phyloP scores from a whole-genome alignment of 352 stramenopile genomes.

The Phytophthora boehmeriae region DNA sequence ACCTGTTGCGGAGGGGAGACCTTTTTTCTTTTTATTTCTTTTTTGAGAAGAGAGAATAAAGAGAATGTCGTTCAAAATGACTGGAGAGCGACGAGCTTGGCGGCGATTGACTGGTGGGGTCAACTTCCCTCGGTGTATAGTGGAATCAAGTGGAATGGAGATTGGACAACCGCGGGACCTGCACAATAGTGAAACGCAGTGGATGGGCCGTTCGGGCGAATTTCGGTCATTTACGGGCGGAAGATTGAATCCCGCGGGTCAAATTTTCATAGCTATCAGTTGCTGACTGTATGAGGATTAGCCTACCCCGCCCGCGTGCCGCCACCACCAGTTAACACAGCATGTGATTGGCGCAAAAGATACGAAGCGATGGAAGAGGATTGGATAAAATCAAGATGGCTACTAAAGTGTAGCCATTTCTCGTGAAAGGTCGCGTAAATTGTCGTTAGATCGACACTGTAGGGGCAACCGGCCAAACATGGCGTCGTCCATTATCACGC shows the following conservation, averaged over 20 bases:
- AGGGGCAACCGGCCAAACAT: slow-evolving; percentile 24
- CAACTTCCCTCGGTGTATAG: no score
- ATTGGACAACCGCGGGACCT: no score
- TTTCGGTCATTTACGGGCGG: no score
- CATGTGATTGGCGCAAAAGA: no score
- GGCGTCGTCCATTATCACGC: slow-evolving; percentile 63
- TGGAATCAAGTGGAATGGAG: neutral
- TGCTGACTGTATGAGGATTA: no score
- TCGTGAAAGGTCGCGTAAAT: slow-evolving; percentile 21
- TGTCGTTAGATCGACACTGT: slow-evolving; percentile 1
- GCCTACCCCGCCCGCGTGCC: no score
- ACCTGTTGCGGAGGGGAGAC: slow-evolving; percentile 50
- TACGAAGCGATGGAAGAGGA: neutral
- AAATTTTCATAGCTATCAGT: no score
- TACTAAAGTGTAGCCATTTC: slow-evolving; percentile 23
- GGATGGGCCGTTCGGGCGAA: no score
- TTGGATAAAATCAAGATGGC: no score
- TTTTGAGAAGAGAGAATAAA: slow-evolving; percentile 90
- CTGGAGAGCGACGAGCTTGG: slow-evolving; percentile 20
- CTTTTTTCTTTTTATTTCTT: slow-evolving; percentile 87
- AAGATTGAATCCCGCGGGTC: no score
- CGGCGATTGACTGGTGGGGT: neutral
- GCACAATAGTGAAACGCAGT: no score
- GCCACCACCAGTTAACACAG: no score
- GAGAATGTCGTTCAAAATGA: slow-evolving; percentile 65